Evolutionary conservation across 176 grass and related monocot species (phyloP).

Genomic region (Metroxylon sagu): DNA sequence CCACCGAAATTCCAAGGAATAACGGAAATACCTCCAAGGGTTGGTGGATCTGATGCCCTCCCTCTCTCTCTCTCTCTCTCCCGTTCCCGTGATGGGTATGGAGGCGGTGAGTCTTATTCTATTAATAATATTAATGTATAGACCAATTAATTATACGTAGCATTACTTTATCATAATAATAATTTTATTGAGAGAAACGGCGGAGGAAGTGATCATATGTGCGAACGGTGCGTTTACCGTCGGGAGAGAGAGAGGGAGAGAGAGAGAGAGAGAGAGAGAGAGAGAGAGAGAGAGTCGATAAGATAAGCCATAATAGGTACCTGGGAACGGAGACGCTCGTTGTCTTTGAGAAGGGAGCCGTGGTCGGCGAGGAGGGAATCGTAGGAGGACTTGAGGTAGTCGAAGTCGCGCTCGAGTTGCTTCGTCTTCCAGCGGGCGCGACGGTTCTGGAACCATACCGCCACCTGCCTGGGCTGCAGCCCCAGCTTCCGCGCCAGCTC

Average conservation of each 20-base stretch:
- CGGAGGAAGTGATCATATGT: not conserved
- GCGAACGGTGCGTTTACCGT: conserved; percentile 6
- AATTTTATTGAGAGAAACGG: too few species aligned
- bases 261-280: not conserved
- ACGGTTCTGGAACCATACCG: conserved; percentile 95
- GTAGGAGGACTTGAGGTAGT: conserved; percentile 59
- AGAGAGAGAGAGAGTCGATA: not conserved
- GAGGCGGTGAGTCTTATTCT: too few species aligned
- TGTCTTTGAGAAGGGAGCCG: conserved; percentile 57
- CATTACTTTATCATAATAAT: too few species aligned
- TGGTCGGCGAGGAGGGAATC: conserved; percentile 52
- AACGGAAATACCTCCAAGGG: not conserved
- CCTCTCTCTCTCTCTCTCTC: too few species aligned
- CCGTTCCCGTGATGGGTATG: too few species aligned
- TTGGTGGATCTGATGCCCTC: too few species aligned
- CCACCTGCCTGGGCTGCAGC: conserved; percentile 81
- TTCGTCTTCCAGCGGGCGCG: conserved; percentile 92
- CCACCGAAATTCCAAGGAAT: not conserved
- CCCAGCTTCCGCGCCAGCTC: conserved; percentile 70
- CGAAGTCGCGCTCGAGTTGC: conserved; percentile 85
- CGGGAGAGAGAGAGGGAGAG: not conserved
- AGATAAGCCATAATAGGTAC: not conserved
- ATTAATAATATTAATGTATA: too few species aligned
- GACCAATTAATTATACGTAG: too few species aligned
- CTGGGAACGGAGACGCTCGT: conserved; percentile 59